phyloP scores from a whole-genome alignment of 2,329 filamentous ascomycete species.

The Fusarium algeriense region DNA sequence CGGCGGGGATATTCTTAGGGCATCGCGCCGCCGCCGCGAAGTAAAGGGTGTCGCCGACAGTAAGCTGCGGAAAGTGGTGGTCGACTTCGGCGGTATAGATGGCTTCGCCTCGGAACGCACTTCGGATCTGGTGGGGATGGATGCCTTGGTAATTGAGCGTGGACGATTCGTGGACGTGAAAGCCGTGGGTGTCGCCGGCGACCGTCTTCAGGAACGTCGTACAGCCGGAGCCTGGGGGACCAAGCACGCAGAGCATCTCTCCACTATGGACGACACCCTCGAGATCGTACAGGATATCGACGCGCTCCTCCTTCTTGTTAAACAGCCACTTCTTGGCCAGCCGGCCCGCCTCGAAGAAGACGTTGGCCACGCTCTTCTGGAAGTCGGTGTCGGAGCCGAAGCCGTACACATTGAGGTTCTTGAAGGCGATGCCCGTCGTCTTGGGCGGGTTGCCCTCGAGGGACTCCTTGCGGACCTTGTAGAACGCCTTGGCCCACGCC shows the following conservation, averaged over 20 bases:
- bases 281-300: slow-evolving; percentile 73
- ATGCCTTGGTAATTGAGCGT: slow-evolving; percentile 80
- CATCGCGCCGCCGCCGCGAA: slow-evolving; percentile 78
- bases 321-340: slow-evolving; percentile 44
- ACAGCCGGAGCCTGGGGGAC: slow-evolving; percentile 77
- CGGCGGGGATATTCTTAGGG: slow-evolving; percentile 68
- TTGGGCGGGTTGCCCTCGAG: slow-evolving; percentile 46
- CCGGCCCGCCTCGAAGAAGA: slow-evolving; percentile 36
- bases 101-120: slow-evolving; percentile 81
- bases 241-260: slow-evolving; percentile 81
- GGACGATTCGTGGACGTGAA: slow-evolving; percentile 74
- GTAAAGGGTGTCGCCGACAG: slow-evolving; percentile 79
- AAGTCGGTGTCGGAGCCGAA: slow-evolving; percentile 47
- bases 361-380: slow-evolving; percentile 47
- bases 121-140: slow-evolving; percentile 76
- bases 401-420: slow-evolving; percentile 44
- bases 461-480: slow-evolving; percentile 38
- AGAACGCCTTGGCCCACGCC: slow-evolving; percentile 58
- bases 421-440: slow-evolving; percentile 46
- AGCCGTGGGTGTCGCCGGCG: slow-evolving; percentile 81
- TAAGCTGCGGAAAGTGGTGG: slow-evolving; percentile 78
- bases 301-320: slow-evolving; percentile 60
- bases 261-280: too few relatives aligned
- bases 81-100: too few relatives aligned
- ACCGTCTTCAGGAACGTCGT: slow-evolving; percentile 85